Conservation (phyloP, 345 rosid species). For the Eutrema japonicum region DNA sequence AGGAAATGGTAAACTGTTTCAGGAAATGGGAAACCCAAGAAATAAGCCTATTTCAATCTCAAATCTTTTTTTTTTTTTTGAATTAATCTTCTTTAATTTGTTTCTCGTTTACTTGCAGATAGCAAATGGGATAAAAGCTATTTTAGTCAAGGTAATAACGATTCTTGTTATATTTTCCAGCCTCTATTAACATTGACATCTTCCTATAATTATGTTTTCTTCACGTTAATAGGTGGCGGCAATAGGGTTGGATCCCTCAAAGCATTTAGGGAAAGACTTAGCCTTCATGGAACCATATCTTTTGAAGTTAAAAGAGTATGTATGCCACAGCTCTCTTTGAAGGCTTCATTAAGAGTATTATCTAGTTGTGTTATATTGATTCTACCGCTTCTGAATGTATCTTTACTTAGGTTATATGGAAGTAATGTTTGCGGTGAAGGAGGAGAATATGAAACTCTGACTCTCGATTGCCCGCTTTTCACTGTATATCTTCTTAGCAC, state of each 20-base stretch:
- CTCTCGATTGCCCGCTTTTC: slow-evolving; percentile 96
- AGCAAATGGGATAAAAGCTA: slow-evolving; percentile 67
- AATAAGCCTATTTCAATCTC: slow-evolving; percentile 23
- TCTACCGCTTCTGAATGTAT: slow-evolving; percentile 12
- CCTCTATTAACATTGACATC: background rate
- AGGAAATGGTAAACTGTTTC: slow-evolving; percentile 75
- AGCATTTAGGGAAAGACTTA: slow-evolving; percentile 91
- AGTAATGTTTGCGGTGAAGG: slow-evolving; percentile 98
- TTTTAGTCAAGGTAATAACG: slow-evolving; percentile 74
- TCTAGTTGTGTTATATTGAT: slow-evolving; percentile 17
- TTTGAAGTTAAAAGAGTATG: slow-evolving; percentile 91
- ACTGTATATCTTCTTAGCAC: slow-evolving; percentile 52
- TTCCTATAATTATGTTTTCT: background rate
- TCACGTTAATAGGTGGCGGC: slow-evolving; percentile 76
- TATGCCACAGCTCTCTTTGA: slow-evolving; percentile 45
- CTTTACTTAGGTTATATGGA: slow-evolving; percentile 69
- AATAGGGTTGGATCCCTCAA: slow-evolving; percentile 84
- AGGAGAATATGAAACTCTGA: slow-evolving; percentile 95
- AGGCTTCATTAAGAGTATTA: background rate
- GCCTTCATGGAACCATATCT: slow-evolving; percentile 68
- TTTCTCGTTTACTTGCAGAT: slow-evolving; percentile 56
- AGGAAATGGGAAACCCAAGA: slow-evolving; percentile 23
- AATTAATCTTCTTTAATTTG: background rate
- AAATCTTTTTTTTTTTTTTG: slow-evolving; percentile 18
- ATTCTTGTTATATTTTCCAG: background rate